Base-by-base conservation (phyloP, 805 yeast species). In the Limtongia smithiae region DNA sequence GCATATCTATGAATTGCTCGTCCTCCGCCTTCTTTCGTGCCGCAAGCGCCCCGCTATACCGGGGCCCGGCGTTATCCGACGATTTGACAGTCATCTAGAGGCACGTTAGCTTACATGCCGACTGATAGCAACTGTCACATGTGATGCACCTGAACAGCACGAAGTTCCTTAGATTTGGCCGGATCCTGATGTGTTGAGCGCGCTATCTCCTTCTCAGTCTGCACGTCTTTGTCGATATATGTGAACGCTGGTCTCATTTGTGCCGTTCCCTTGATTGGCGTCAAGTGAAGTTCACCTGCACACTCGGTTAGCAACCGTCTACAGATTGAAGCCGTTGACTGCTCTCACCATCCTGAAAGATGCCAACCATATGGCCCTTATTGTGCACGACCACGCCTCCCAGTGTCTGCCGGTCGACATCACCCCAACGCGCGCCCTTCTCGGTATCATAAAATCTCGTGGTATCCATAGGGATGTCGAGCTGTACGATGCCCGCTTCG, bases 161-260 rank as follows among this genome's bases (percentile, higher is more conserved):
- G 81, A 1, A 80, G 75, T 49, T 74, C 68, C 30, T 68, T 67
- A 20, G 69, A 67, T 51, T 71, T 70, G n/a, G 71, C 64, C 5
- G 67, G 58, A 35, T 74, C 75, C 39, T 72, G 71, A 43, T 67
- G 69, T 32, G 67, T 62, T 57, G 68, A 48, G 62, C 67, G 55
- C 59, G 71, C 48, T 51, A 70, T 46, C 61, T 72, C 70, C 48
- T 71, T 75, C 46, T 69, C 74, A 48, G 70, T 70, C 50, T 74
- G 78, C 4, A 54, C 48, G 46, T 74, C 69, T 35, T 75, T 80
- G 63, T 89, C 95, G 37, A 89, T 79, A 63, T 90, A 86, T 56
- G 76, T 77, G 68, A 93, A 87, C 59, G 78, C 77, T 2, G 97
- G 93, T 58, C 96, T 76, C 52, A 93, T 65, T 65, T 91, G 97